phyloP scores from a whole-genome alignment of 1,139 yeast genomes.

The Yamadazyma aaseri region DNA sequence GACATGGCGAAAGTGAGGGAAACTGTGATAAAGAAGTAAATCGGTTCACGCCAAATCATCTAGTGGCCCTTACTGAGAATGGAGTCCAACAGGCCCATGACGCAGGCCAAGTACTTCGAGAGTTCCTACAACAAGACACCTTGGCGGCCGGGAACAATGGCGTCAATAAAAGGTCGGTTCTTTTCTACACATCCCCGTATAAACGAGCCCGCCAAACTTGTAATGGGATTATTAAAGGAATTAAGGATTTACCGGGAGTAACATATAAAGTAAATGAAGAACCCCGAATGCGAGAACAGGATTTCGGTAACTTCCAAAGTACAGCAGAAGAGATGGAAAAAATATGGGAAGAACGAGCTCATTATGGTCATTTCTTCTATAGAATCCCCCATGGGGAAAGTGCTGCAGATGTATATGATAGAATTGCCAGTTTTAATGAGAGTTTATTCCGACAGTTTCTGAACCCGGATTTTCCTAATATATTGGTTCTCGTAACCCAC shows the following conservation, averaged over 20 bases:
- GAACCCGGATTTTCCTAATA: conserved; percentile 62
- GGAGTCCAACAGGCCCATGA: conserved; percentile 68
- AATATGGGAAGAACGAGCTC: conserved; percentile 79
- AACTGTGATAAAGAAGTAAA: conserved; percentile 81
- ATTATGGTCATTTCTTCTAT: conserved; percentile 89
- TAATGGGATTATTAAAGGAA: conserved; percentile 60
- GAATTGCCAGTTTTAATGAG: conserved; percentile 88
- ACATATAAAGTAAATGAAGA: conserved; percentile 68
- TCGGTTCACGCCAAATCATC: conserved; percentile 72
- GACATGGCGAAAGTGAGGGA: conserved; percentile 93
- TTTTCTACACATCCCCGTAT: conserved; percentile 84
- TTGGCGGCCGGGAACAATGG: conserved; percentile 7
- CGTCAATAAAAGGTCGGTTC: conserved; percentile 28
- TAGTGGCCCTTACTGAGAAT: conserved; percentile 62
- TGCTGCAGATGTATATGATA: conserved; percentile 92
- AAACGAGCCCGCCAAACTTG: conserved; percentile 79
- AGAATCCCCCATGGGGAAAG: conserved; percentile 92
- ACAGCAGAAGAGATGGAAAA: conserved; percentile 73
- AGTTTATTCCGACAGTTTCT: conserved; percentile 79
- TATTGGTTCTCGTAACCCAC: conserved; percentile 82
- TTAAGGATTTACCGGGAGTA: conserved; percentile 50
- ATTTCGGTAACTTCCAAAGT: conserved; percentile 88
- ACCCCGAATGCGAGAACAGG: conserved; percentile 90
- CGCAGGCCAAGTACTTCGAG: conserved; percentile 64
- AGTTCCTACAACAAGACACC: conserved; percentile 47